Base-by-base conservation (phyloP, 371 early-diverging fungal genomes). In the Parasitella parasitica region DNA sequence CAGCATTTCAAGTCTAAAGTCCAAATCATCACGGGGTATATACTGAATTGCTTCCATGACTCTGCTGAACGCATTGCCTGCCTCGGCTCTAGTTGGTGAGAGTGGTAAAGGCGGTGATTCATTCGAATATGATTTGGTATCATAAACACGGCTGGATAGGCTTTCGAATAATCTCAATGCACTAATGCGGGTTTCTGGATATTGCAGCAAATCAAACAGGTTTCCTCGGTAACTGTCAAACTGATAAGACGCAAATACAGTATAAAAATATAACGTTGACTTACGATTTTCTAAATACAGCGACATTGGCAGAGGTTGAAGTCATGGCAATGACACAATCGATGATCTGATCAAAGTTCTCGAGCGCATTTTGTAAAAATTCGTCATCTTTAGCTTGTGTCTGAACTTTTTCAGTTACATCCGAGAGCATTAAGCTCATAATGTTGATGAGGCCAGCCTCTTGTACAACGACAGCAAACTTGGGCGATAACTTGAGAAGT, bases 401-500 rank as follows among this genome's bases (percentile, higher is more conserved):
- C 16, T 55, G 52, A 16, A 71, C 61, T 18, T 64, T 67, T 13
- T 79, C 77, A 6, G 82, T 79, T 15, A 86, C 60, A 36, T 86
- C 83, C 11, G 85, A 81, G 0, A 86, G 65, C 64, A 88, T 75
- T 7, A 79, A 73, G 46, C 85, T 80, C 59, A 89, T 77, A 36
- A 87, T 77, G 59, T 84, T 84, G 26, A 87, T 69, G 26, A 89
- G 59, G n/a, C 89, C 89, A 26, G 88, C 81, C 57, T 87, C 88
- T 22, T 87, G 85, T 46, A 84, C 72, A 1, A 86, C 86, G 30
- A 75, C 74, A 41, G 76, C 75, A 59, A 86, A 81, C 52, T 84
- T 80, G 9, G 75, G 59, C 6, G 82, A 82, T 18, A 71, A 65
- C 16, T 70, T 73, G 6, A 89, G 64, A 6, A 87, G 59, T 18